A percentile compares a stretch with the other conserved stretches of the same genome.
These are phyloP conservation scores for Ogataea thermomethanolica DNA, from an alignment of 805 yeast genomes.

Conservation along the genomic window DNA sequence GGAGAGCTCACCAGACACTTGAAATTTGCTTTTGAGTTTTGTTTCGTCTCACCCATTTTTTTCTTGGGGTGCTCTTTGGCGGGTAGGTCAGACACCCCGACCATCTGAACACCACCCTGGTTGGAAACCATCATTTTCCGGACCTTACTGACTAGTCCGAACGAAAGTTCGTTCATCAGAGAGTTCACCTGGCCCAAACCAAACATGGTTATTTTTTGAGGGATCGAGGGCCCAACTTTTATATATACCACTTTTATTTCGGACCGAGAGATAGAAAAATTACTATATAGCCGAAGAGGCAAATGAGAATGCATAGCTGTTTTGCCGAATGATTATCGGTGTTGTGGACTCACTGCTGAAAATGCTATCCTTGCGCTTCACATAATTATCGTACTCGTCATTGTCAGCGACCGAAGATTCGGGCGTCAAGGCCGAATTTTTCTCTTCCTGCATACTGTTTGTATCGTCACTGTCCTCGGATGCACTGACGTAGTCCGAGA, in stretches of 20 bases:
- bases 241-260: background rate
- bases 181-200: conserved; percentile 8
- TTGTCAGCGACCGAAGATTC: conserved; percentile 10
- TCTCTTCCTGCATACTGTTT: conserved; percentile 7
- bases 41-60: background rate
- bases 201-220: background rate
- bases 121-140: conserved; percentile 12
- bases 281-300: conserved; percentile 2
- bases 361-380: conserved; percentile 15
- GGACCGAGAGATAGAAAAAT: conserved; percentile 1
- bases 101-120: conserved; percentile 18
- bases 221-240: background rate
- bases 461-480: conserved; percentile 7
- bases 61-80: background rate
- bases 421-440: conserved; percentile 15
- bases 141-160: conserved; percentile 18
- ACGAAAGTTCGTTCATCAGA: conserved; percentile 15
- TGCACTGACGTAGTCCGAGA: conserved; percentile 17
- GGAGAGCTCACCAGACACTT: too few species aligned
- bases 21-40: too few species aligned
- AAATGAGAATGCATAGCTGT: conserved; percentile 1
- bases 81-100: background rate
- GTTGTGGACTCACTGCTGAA: conserved; percentile 16
- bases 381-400: background rate
- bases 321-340: conserved; percentile 7